Evolutionary conservation across 2,329 filamentous ascomycete species (phyloP).

Genomic region (Fusarium luffae): DNA sequence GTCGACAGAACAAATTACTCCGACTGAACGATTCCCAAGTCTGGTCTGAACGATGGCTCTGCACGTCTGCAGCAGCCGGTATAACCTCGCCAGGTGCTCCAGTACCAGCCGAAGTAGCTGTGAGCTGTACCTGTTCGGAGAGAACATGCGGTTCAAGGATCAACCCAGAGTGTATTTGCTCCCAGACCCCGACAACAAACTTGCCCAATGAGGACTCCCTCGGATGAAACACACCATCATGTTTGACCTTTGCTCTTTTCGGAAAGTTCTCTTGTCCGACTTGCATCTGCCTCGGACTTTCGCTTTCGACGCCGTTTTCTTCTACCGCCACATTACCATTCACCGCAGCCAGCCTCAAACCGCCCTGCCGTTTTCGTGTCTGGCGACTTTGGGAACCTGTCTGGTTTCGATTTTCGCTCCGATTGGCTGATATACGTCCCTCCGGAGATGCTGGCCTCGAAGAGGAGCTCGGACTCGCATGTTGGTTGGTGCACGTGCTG

Average conservation of each 20-base stretch:
- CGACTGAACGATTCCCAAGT: neutral
- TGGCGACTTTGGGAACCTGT: neutral
- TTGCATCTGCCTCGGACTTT: neutral
- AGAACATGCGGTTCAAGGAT: neutral
- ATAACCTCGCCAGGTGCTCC: accelerated
- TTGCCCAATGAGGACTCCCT: neutral
- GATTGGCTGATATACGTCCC: neutral
- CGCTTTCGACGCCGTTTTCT: neutral
- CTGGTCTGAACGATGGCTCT: neutral
- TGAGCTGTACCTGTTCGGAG: neutral
- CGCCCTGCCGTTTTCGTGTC: neutral
- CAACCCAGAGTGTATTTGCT: neutral
- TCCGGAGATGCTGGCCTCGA: neutral
- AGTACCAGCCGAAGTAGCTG: neutral
- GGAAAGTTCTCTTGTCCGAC: conserved; percentile 1
- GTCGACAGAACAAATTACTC: neutral
- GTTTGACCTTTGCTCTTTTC: neutral
- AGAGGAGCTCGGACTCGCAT: neutral
- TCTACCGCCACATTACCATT: neutral
- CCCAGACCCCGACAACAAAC: neutral
- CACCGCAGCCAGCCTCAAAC: neutral
- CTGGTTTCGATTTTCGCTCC: neutral
- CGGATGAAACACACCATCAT: neutral
- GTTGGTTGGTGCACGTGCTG: neutral
- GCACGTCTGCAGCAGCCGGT: neutral